Evolutionary conservation across 768 basidiomycete species (phyloP), one percentile per base, ranked within the genome.

Genomic region (Mycena sanguinolenta): DNA sequence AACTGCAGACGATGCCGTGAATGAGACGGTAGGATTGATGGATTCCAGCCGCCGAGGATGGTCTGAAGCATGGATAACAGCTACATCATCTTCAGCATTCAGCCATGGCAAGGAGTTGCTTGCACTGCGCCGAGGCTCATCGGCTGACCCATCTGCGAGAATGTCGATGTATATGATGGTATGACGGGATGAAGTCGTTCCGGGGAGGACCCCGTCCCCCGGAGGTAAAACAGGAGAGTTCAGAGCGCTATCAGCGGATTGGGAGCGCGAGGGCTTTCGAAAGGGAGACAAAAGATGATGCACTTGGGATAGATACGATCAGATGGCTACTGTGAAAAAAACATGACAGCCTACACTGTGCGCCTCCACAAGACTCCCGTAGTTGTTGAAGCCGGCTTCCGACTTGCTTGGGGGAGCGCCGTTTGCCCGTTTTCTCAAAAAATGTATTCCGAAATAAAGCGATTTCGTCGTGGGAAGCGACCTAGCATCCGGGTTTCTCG

Each of bases 331-430:
- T 46, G 54, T 17, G 44, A 52, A 14, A 13, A n/a, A 1, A 14
- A 23, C 50, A 34, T 34, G 58, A 46, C 28, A 36, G 86, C 91
- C 80, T 77, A 94, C 92, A 82, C 78, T 87, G 82, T 77, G 90
- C 90, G 49, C 91, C 92, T 58, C 90, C 88, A 72, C 88, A 86
- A 1, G 91, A 91, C 77, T 94, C 92, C 71, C 92, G 83, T 58
- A 94, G 86, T 74, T 94, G 92, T 77, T 94, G 93, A 38, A 94
- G 83, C 62, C 93, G 91, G 75, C 91, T 92, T 62, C 93, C 92
- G 52, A 94, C 92, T 79, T 94, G 92, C 78, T 94, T 93, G 28
- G 92, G 87, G 12, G 91, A 90, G 69, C 93, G 86, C 66, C 85
- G 84, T 77, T 90, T 89, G 32, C 92, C 91, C 0, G 93, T 93